Base-by-base conservation (phyloP, 371 early-diverging fungal species). In the Blakeslea trispora region DNA sequence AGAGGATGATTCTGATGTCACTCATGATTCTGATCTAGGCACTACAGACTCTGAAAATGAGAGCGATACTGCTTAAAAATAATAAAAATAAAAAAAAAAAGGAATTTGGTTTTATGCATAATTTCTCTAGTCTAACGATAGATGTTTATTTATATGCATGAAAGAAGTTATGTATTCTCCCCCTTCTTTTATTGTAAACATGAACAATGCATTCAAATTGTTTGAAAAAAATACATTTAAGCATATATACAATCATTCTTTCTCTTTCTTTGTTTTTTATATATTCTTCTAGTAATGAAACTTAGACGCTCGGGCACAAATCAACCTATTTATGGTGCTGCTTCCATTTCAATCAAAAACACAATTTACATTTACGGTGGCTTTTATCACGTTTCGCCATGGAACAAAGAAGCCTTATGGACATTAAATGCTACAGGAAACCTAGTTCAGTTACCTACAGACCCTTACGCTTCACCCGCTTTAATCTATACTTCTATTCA, bases 341-440 rank as follows among this genome's bases (percentile, higher is more conserved):
- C 66, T 0, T 55, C 61, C 3, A 53, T 63, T 11, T 50, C 48
- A 13, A 41, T 69, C 23, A 63, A 62, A 23, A 47, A 69, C 22
- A 72, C 63, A 17, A 46, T 66, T 0, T 66, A 68, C 39, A 37
- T 68, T 17, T 69, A 68, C 45, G 72, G 72, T 4, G 72, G 72
- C n/a, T 66, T 62, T 40, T 68, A 65, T 39, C 52, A 59, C 13
- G 53, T 55, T 3, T 39, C 72, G 15, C 66, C 72, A 13, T 72
- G 69, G 69, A 63, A 68, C 22, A 68, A 58, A 52, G 72, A 72
- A 34, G 69, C 66, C 0, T 43, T 72, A 15, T 72, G 72, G 72
- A 40, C 40, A 17, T 22, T 72, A 2, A 19, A 22, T 23, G 22
- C 57, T 6, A 5, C 39, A 8, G 35, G 44, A 11, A 35, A 43